Base-by-base conservation (phyloP, 805 yeast genomes). In the Cyberlindnera euphorbiiphila region DNA sequence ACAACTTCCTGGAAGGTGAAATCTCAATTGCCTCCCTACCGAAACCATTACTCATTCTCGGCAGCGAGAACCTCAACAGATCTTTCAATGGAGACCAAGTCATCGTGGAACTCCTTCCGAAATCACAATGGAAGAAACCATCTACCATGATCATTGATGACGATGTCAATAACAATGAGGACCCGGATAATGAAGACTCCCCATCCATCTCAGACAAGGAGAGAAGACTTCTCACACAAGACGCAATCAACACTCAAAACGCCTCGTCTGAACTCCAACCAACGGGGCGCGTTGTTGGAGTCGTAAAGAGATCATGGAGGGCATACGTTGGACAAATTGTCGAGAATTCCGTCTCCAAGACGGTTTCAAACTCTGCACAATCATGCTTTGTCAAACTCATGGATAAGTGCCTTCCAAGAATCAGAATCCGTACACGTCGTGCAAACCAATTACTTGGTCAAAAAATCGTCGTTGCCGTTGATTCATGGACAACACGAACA, bases 241-340 rank as follows among this genome's bases (percentile, higher is more conserved):
- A 86, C 46, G 96, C 96, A 1, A 67, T 76, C 22, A 60, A 61
- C 30, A 82, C 81, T 2, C 84, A 79, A n/a, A 61, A 69, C 21
- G 60, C 59, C 16, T 78, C 78, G 24, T 60, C 68, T 19, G 62
- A 73, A 46, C 59, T 81, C 16, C 88, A 84, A 55, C 98, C 98
- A n/a, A 91, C 98, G 0, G 98, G 95, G 3, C 76, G 78, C 49
- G 84, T 93, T 24, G 97, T 93, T 10, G 94, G 95, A 20, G 74
- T 93, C 18, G 67, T 80, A 28, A 82, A 86, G 63, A 75, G 99
- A 62, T 85, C 91, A 44, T 93, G 98, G 98, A 76, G 98, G 59
- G 79, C 81, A 48, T 93, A 89, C 56, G 98, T 93, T 25, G 98
- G 98, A 11, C 96, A 89, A 60, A 71, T 93, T 45, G 81, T 91